Percentiles rank a stretch among this genome's conserved stretches.
phyloP scores from a whole-genome alignment of 805 yeast genomes.

The Kodamaea leandrae region DNA sequence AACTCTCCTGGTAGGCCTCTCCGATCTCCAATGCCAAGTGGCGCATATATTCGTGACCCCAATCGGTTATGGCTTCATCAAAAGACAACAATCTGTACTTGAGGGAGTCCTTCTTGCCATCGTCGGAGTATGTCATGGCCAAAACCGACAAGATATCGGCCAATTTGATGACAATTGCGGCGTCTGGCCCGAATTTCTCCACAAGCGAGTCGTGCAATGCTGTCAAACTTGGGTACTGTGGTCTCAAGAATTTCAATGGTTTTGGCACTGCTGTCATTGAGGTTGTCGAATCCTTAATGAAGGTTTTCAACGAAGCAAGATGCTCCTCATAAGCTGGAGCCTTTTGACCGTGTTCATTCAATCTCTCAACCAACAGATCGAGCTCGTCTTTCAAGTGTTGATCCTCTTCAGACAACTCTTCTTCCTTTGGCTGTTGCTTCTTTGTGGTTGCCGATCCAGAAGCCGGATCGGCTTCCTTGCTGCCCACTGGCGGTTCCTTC shows the following conservation, averaged over 20 bases:
- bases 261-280: constrained; percentile 99
- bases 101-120: constrained; percentile 73
- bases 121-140: constrained; percentile 91
- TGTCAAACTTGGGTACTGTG: constrained; percentile 71
- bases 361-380: constrained; percentile 80
- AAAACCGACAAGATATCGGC: constrained; percentile 91
- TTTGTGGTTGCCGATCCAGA: constrained; percentile 13
- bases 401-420: constrained; percentile 92
- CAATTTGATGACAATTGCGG: constrained; percentile 49
- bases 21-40: constrained; percentile 96
- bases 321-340: constrained; percentile 54
- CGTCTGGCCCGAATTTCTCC: constrained; percentile 19
- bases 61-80: constrained; percentile 62
- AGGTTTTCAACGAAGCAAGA: constrained; percentile 67
- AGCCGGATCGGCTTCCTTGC: constrained; percentile 2
- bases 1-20: constrained; percentile 63
- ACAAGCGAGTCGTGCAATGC: constrained; percentile 69
- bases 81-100: constrained; percentile 69
- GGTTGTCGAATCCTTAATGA: constrained; percentile 88
- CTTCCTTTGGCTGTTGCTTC: constrained; percentile 46
- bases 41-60: constrained; percentile 99
- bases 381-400: constrained; percentile 80
- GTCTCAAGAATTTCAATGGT: constrained; percentile 92
- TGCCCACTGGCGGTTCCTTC: constrained; percentile 4
- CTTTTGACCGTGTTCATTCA: constrained; percentile 50